Conservation (phyloP, 192 early-diverging fungal species). For the Physocladia obscura region DNA sequence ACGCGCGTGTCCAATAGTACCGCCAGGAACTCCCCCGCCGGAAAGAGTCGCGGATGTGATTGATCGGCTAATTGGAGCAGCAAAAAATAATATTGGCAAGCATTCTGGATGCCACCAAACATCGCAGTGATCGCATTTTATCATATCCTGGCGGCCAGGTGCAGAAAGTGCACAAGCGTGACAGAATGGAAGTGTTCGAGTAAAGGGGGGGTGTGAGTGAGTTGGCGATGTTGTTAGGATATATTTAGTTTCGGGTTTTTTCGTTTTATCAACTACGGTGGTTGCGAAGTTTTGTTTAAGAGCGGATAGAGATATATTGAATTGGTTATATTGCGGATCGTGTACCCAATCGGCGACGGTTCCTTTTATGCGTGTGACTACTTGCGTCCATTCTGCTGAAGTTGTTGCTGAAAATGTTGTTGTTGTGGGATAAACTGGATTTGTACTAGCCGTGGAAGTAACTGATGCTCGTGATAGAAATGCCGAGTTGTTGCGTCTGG, state of each 20-base stretch:
- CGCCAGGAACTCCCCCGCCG: background rate
- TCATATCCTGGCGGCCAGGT: conserved; percentile 12
- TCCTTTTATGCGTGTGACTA: background rate
- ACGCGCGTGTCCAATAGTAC: conserved; percentile 23
- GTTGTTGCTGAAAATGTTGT: background rate
- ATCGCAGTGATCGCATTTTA: conserved; percentile 54
- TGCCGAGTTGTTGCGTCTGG: too few relatives aligned
- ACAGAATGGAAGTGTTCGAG: conserved; percentile 17
- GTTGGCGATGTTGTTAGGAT: background rate
- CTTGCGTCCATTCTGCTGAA: background rate
- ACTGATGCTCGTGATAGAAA: background rate
- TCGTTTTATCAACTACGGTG: background rate
- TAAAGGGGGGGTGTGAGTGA: conserved; percentile 21
- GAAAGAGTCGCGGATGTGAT: conserved; percentile 11
- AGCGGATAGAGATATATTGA: background rate
- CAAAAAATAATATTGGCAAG: conserved; percentile 40
- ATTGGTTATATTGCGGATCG: conserved; percentile 1
- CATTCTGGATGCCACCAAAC: conserved; percentile 59
- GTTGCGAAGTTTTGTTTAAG: background rate
- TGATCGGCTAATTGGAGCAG: conserved; percentile 34
- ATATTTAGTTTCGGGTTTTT: background rate
- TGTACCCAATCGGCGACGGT: conserved; percentile 6
- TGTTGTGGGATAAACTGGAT: too few relatives aligned
- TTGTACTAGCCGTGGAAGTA: background rate
- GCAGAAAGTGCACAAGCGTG: background rate